Conservation (phyloP, 768 basidiomycete species). For the Mycena crocata region DNA sequence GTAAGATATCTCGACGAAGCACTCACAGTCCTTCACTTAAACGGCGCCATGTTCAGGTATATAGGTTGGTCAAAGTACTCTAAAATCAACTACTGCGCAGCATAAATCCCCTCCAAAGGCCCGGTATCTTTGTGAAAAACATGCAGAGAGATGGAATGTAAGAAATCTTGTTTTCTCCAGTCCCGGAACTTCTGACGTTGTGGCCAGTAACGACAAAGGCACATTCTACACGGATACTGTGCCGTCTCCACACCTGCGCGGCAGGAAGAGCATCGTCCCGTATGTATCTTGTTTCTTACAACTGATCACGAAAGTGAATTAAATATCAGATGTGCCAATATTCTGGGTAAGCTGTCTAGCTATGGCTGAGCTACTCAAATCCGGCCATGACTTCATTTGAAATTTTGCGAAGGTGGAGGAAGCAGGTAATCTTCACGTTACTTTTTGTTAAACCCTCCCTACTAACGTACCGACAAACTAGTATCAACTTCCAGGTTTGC, state of each 20-base stretch:
- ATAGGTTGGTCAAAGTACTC: constrained; percentile 52
- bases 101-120: constrained; percentile 53
- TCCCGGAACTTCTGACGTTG: not conserved
- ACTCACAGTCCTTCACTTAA: not conserved
- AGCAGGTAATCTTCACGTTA: constrained; percentile 65
- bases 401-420: constrained; percentile 58
- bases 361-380: not conserved
- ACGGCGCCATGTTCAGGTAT: constrained; percentile 44
- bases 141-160: constrained; percentile 79
- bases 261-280: constrained; percentile 76
- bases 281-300: constrained; percentile 47
- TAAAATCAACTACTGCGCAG: not conserved
- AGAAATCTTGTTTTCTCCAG: constrained; percentile 32
- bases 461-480: constrained; percentile 35
- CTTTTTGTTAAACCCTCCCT: not conserved
- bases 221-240: constrained; percentile 77
- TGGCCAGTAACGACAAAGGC: constrained; percentile 73
- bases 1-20: constrained; percentile 40
- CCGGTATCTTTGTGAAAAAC: constrained; percentile 76
- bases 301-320: not conserved
- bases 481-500: constrained; percentile 77
- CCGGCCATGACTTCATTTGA: not conserved
- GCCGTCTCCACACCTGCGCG: constrained; percentile 68
- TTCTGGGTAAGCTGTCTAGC: constrained; percentile 57
- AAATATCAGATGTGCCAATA: constrained; percentile 71